Evolutionary conservation across 2,329 filamentous ascomycete species (phyloP), one percentile per base, ranked within the genome.

Genomic region (Ilyonectria destructans): DNA sequence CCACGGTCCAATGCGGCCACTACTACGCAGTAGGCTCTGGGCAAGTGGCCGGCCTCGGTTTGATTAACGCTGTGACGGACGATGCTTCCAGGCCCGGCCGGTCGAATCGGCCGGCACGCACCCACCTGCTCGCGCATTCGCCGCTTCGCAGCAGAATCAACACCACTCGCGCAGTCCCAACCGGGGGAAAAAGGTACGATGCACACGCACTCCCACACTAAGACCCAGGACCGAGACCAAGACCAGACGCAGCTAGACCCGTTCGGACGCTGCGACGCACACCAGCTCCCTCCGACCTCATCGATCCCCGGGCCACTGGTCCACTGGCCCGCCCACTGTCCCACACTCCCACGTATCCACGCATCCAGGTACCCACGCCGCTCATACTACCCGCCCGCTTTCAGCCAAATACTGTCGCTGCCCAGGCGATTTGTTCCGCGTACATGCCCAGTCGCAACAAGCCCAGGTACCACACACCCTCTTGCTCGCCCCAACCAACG

Each of bases 31-130:
- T 17, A 43, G 35, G 21, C 21, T 21, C 35, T 56, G 70, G 72
- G 70, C 68, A 69, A 69, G 71, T 72, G 67, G 57, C 72, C 69
- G 71, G 65, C 72, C 74, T 76, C 71, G 74, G 72, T 76, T 76
- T 76, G 69, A 76, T 76, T 74, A 73, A 66, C 58, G 46, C 68
- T 69, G 69, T 62, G 61, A 67, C 65, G 71, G 62, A 59, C 65
- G 65, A 65, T 67, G 71, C 71, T 70, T 67, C 71, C 58, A 74
- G 62, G 51, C 62, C 65, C 60, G 52, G 67, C 54, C 66, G 62
- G 69, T 67, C 54, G 67, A 68, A 65, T 72, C 69, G 67, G 71
- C 74, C 69, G 67, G 69, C 67, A 68, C 61, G 70, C 65, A 35
- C 40, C 9, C 29, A 21, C 31, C 19, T 31, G 19, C 31, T 71